Percentiles rank a stretch among this genome's conserved stretches.
Evolutionary conservation across 2,329 filamentous ascomycete genomes (phyloP).

Genomic region (Nothophaeocryptopus gaeumannii): DNA sequence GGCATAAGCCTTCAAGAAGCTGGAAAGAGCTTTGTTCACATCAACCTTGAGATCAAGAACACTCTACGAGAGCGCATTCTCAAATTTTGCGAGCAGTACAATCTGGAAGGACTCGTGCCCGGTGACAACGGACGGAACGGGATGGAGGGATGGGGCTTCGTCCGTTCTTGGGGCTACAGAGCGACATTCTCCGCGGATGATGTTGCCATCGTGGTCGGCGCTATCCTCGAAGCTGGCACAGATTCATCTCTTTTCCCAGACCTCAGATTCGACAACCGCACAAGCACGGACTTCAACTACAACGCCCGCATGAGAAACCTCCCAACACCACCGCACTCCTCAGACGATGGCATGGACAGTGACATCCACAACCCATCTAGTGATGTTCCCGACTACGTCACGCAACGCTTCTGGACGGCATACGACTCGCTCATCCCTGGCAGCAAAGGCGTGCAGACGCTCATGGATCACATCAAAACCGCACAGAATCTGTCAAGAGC

Average conservation of each 20-base stretch:
- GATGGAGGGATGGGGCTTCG: constrained; percentile 95
- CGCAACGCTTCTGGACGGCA: constrained; percentile 56
- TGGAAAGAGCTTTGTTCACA: constrained; percentile 93
- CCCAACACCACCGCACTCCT: constrained; percentile 34
- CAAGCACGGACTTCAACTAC: constrained; percentile 26
- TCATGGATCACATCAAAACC: constrained; percentile 72
- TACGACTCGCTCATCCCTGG: constrained; percentile 56
- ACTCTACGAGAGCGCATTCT: constrained; percentile 80
- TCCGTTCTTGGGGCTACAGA: constrained; percentile 96
- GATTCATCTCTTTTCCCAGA: constrained; percentile 22
- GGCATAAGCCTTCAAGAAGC: constrained; percentile 91
- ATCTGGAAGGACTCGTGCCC: constrained; percentile 88
- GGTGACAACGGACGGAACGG: constrained; percentile 63
- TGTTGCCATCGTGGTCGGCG: constrained; percentile 87
- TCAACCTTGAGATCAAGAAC: constrained; percentile 96
- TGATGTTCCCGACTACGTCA: constrained; percentile 44
- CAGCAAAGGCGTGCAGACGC: constrained; percentile 62
- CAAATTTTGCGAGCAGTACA: constrained; percentile 89
- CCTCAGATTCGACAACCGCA: constrained; percentile 16
- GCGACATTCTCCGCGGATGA: constrained; percentile 91
- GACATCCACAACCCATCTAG: constrained; percentile 21
- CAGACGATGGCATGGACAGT: constrained; percentile 30
- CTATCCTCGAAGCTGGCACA: constrained; percentile 81
- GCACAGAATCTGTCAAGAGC: constrained; percentile 88
- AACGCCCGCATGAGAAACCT: constrained; percentile 29